These are phyloP conservation scores for Didymella segeticola DNA, from an alignment of 2,329 filamentous ascomycete genomes.

Conservation along the genomic window DNA sequence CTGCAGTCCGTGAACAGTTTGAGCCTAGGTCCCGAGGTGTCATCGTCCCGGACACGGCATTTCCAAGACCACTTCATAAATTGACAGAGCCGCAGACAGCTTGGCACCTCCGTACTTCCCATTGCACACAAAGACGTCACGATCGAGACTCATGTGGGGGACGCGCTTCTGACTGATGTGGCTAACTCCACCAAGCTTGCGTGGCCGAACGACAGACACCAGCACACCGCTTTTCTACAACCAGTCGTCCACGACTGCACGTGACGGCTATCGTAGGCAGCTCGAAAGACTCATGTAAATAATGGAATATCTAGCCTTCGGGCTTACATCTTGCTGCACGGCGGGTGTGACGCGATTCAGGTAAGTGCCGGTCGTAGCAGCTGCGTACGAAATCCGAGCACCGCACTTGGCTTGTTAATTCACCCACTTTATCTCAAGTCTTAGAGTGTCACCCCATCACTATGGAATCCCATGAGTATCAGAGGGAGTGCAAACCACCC, in stretches of 20 bases:
- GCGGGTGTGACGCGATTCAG: too few species aligned
- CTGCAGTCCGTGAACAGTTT: conserved; percentile 44
- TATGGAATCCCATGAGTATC: too few species aligned
- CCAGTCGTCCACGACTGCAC: not conserved
- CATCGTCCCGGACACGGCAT: conserved; percentile 25
- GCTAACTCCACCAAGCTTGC: conserved; percentile 8
- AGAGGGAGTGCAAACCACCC: too few species aligned
- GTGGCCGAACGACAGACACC: not conserved
- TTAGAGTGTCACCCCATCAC: too few species aligned
- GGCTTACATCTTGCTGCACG: too few species aligned
- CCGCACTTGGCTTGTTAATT: too few species aligned
- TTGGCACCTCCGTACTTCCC: conserved; percentile 20
- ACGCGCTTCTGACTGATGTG: not conserved
- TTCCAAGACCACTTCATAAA: conserved; percentile 27
- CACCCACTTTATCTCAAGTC: too few species aligned
- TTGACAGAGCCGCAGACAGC: conserved; percentile 21
- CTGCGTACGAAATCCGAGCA: too few species aligned
- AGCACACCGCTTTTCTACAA: conserved; percentile 5
- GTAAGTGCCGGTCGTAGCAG: too few species aligned
- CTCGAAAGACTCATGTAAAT: not conserved
- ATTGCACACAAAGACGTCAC: conserved; percentile 6
- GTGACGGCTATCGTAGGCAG: not conserved
- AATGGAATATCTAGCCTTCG: too few species aligned
- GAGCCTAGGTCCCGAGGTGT: conserved; percentile 42
- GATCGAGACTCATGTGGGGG: conserved; percentile 1